Evolutionary conservation across 2,329 filamentous ascomycete genomes (phyloP), one percentile per base, ranked within the genome.

Genomic region (Penicillium janthinellum): DNA sequence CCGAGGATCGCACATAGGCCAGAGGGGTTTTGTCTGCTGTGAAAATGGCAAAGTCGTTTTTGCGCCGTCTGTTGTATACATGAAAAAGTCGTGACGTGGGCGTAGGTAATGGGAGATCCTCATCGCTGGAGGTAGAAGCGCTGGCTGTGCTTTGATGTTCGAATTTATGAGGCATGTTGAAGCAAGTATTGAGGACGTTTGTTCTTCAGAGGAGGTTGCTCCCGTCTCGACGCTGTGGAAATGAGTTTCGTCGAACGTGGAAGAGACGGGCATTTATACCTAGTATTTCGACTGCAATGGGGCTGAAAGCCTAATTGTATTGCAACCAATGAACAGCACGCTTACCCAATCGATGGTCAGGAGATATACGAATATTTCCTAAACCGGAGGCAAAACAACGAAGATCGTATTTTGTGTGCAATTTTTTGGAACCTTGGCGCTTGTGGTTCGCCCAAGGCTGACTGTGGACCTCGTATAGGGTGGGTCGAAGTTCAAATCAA

Each of bases 1-100:
- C 15, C 7, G 55, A 57, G n/a, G 38, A 52, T 14, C 55, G 44
- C 25, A 47, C 44, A 25, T 47, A 47, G 22, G 44, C 44, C 15
- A 47, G 20, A n/a, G 44, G 25, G 44, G 25, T 8, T 31, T 31
- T 47, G 22, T 47, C 25, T n/a, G 44, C 25, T 47, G 44, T 47
- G 25, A n/a, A 31, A n/a, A 47, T 31, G 14, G 44, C 44, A 15
- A 31, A 47, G 44, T 47, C 44, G 25, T 47, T 47, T 22, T 11
- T 47, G 44, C 22, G 44, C 25, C 44, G 44, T 47, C 22, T 47
- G 44, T 47, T 47, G 44, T 47, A 47, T 17, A 47, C 44, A 31
- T 47, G 44, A 22, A 47, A 47, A 15, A 31, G 25, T n/a, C 44
- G 44, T 31, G 44, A 47, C 6, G 44, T 17, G 25, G 44, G 15